Conservation (phyloP, 148 eudicot genomes). For the Chenopodium suecicum region DNA sequence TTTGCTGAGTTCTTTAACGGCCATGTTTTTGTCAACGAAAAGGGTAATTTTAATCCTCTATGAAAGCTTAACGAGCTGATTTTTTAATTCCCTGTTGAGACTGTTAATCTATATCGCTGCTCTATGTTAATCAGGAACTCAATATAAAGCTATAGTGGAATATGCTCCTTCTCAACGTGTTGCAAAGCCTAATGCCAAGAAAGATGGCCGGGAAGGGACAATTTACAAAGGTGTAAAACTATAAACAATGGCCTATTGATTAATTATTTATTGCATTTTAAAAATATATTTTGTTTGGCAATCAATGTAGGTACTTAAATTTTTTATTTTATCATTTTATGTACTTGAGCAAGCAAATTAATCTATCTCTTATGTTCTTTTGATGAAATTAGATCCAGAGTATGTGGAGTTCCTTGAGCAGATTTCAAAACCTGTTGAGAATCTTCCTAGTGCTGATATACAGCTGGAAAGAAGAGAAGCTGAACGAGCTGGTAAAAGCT, state of each 20-base stretch:
- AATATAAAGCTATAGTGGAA: slow-evolving; percentile 48
- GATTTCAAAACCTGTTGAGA: slow-evolving; percentile 42
- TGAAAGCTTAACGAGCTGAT: background rate
- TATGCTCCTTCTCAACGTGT: slow-evolving; percentile 51
- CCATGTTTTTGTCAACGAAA: slow-evolving; percentile 53
- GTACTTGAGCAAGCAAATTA: background rate
- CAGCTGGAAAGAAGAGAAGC: slow-evolving; percentile 52
- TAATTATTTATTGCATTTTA: background rate
- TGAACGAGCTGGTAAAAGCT: slow-evolving; percentile 40
- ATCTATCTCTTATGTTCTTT: background rate
- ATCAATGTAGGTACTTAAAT: background rate
- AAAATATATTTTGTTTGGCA: background rate
- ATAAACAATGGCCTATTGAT: background rate
- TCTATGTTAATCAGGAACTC: slow-evolving; percentile 31
- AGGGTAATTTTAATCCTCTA: slow-evolving; percentile 27
- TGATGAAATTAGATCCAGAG: slow-evolving; percentile 38
- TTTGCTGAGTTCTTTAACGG: slow-evolving; percentile 50
- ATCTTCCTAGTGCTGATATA: slow-evolving; percentile 52
- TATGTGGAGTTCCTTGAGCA: slow-evolving; percentile 45
- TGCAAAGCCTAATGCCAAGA: slow-evolving; percentile 37
- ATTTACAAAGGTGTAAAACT: slow-evolving; percentile 36
- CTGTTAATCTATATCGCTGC: background rate
- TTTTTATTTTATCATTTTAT: background rate
- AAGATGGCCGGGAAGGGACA: slow-evolving; percentile 56
- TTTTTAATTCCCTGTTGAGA: background rate